Conservation (phyloP, 805 yeast genomes). For the Candida boleticola region DNA sequence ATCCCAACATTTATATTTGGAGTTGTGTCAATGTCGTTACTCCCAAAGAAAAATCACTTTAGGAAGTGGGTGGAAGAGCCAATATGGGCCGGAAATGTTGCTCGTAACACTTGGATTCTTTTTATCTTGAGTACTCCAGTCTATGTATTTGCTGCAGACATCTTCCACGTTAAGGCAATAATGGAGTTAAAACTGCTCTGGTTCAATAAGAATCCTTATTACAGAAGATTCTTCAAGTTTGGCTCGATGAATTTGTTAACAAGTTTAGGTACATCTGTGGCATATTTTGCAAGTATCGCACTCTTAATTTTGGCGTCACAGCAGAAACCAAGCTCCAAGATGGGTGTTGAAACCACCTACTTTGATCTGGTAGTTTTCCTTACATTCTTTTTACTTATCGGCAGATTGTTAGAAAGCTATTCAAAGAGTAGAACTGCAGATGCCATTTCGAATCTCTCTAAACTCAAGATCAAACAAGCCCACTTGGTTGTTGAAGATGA, state of each 20-base stretch:
- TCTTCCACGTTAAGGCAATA: constrained; percentile 66
- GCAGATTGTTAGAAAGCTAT: constrained; percentile 63
- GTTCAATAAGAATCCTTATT: constrained; percentile 53
- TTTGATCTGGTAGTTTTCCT: constrained; percentile 79
- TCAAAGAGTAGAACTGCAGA: constrained; percentile 68
- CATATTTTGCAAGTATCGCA: constrained; percentile 67
- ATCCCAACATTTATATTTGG: constrained; percentile 71
- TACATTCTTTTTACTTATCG: constrained; percentile 68
- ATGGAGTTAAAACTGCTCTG: constrained; percentile 59
- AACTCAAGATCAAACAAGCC: constrained; percentile 51
- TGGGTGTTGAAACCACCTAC: constrained; percentile 59
- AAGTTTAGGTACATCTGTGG: constrained; percentile 69
- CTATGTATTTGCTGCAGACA: constrained; percentile 70
- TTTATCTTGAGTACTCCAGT: constrained; percentile 68
- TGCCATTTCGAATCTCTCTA: constrained; percentile 54
- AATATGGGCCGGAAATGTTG: constrained; percentile 59
- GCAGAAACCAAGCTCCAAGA: constrained; percentile 11
- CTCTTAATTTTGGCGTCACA: constrained; percentile 48
- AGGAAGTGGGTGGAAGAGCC: constrained; percentile 59
- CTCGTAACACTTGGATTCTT: constrained; percentile 64
- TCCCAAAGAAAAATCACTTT: constrained; percentile 40
- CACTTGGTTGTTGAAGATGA: constrained; percentile 31
- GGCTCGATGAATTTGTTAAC: constrained; percentile 78
- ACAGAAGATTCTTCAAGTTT: constrained; percentile 57
- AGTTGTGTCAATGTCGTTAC: constrained; percentile 63